Base-by-base conservation (phyloP, 2,329 filamentous ascomycete species). In the Lachnellula suecica region DNA sequence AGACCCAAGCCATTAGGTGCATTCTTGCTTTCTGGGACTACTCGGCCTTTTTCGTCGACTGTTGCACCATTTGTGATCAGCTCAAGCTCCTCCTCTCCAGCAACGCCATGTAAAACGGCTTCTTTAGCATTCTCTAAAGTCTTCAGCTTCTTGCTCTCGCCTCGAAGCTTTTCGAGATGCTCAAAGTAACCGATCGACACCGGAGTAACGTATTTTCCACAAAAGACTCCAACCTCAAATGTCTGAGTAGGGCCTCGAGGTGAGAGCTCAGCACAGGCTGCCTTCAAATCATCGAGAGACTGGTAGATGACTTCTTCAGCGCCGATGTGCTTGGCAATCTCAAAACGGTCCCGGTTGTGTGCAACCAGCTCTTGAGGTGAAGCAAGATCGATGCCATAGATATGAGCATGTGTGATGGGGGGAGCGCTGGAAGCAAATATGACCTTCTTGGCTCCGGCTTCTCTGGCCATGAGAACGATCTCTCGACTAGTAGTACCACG, bases 191-290 rank as follows among this genome's bases (percentile, higher is more conserved):
- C 85, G 6, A 85, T 79, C 1, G 87, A 82, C 2, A 97, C 88
- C 0, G 84, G 83, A 0, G 93, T 97, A 56, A 89, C 79, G 70
- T 97, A 97, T 58, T 85, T 83, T 42, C 93, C 93, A 66, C 85
- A 91, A 74, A 97, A 97, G 8, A 97, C 92, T 49, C 93, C 92
- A 2, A 95, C 85, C 68, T 97, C 93, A 60, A 97, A 97, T 50
- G 86, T 76, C 58, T 81, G 75, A 8, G 76, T 76, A 62, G 81
- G 68, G 55, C 80, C 72, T 50, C 79, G 73, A 46, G 84, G 79
- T 55, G 83, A 85, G 4, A 89, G 80, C 60, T 91, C 85, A 2
- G 84, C 79, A 66, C 92, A 97, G 0, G 91, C 84, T 25, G 79
- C 83, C 66, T 88, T 86, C n/a, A 97, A 77, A 63, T 95, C 92